These are phyloP conservation scores for Paecilomyces sp. DNA, from an alignment of 2,329 filamentous ascomycete genomes.

Conservation along the genomic window DNA sequence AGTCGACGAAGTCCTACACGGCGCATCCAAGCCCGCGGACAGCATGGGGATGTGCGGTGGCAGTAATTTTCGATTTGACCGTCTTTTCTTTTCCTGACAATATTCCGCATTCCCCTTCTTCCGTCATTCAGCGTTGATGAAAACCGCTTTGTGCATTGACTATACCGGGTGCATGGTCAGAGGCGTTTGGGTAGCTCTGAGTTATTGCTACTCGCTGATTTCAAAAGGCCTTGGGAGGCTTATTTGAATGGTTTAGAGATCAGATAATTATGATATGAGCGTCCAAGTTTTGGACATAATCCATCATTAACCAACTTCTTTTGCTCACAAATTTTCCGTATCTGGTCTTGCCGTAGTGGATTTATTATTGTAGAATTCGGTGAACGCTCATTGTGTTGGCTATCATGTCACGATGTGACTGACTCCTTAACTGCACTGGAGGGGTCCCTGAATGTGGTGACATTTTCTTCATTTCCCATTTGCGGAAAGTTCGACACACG, in stretches of 20 bases:
- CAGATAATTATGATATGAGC: neutral
- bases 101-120: neutral
- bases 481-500: neutral
- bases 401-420: too few species aligned
- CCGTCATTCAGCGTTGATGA: neutral
- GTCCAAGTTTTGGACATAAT: neutral
- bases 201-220: neutral
- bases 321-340: neutral
- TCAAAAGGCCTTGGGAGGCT: neutral
- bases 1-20: constrained; percentile 9
- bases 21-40: constrained; percentile 1
- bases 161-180: neutral
- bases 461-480: neutral
- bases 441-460: neutral
- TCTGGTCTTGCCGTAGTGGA: neutral
- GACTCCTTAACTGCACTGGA: neutral
- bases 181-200: constrained; percentile 1
- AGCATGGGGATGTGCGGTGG: neutral
- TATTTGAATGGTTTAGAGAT: neutral
- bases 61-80: neutral
- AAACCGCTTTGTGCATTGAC: neutral
- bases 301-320: neutral
- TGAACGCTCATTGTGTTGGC: too few species aligned
- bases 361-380: neutral
- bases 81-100: neutral